Evolutionary conservation across 805 yeast genomes (phyloP).

Genomic region (Ogataea populi-albae): DNA sequence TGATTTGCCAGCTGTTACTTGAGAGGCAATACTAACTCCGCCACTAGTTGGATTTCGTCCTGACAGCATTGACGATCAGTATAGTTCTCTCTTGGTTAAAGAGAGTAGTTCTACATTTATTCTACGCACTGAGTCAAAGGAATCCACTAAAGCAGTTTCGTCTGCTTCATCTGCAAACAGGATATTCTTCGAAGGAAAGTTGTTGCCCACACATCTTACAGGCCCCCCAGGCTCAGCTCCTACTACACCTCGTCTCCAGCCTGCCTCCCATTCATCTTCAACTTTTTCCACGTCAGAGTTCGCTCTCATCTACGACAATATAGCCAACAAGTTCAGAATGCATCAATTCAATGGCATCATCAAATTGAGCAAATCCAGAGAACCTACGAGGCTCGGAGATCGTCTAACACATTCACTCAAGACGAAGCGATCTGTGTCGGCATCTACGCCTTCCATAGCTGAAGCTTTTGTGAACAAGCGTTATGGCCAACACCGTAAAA

Average conservation of each 20-base stretch:
- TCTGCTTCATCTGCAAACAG: slow-evolving; percentile 11
- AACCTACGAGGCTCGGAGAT: slow-evolving; percentile 22
- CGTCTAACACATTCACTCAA: no score
- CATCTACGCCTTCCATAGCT: no score
- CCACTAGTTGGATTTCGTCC: slow-evolving; percentile 33
- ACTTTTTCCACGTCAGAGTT: slow-evolving; percentile 20
- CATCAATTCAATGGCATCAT: slow-evolving; percentile 27
- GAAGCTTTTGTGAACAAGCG: no score
- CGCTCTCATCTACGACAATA: slow-evolving; percentile 27
- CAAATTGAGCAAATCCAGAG: slow-evolving; percentile 33
- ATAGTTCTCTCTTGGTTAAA: slow-evolving; percentile 23
- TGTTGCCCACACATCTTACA: slow-evolving; percentile 9
- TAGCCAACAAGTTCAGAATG: slow-evolving; percentile 25
- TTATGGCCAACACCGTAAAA: no score
- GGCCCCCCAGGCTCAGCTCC: no score
- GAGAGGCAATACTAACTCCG: slow-evolving; percentile 1
- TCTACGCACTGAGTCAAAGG: slow-evolving; percentile 26
- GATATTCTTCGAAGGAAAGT: slow-evolving; percentile 31
- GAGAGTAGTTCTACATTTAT: slow-evolving; percentile 22
- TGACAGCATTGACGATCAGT: slow-evolving; percentile 29
- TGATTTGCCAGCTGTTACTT: neutral
- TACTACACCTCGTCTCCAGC: slow-evolving; percentile 5
- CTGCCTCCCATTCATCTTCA: neutral
- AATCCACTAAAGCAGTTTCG: slow-evolving; percentile 15
- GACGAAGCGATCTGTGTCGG: no score